A percentile compares a stretch with the other conserved stretches of the same genome.
phyloP scores from a whole-genome alignment of 176 grass and related monocot genomes.

The Avena insularis region DNA sequence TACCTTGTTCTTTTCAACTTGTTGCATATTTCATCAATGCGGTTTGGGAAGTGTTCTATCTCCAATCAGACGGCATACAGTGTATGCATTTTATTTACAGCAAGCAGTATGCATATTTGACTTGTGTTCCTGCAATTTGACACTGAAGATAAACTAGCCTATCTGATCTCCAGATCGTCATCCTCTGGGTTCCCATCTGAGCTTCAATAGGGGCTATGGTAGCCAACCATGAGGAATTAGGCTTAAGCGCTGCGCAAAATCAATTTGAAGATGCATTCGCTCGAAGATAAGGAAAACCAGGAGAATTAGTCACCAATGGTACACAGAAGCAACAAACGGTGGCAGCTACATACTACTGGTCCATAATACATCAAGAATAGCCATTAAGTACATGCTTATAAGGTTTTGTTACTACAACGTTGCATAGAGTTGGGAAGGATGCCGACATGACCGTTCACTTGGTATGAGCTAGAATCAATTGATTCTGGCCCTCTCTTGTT shows the following conservation, averaged over 20 bases:
- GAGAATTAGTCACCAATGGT: background rate
- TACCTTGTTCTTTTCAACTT: background rate
- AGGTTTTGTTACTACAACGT: constrained; percentile 19
- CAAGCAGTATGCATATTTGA: background rate
- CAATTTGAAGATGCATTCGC: background rate
- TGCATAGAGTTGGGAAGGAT: constrained; percentile 37
- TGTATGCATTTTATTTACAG: background rate
- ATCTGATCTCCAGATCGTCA: constrained; percentile 2
- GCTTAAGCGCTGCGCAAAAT: background rate
- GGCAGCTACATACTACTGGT: constrained; percentile 30
- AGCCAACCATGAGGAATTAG: background rate
- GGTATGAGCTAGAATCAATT: background rate
- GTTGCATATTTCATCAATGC: constrained; percentile 12
- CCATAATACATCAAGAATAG: constrained; percentile 18
- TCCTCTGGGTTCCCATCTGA: background rate
- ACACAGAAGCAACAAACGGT: constrained; percentile 2
- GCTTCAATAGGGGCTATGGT: background rate
- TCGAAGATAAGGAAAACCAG: background rate
- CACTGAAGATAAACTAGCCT: background rate
- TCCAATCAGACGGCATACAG: background rate
- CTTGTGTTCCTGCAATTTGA: constrained; percentile 10
- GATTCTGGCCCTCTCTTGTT: constrained; percentile 66
- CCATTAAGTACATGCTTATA: background rate
- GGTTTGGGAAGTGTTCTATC: background rate
- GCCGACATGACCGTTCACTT: constrained; percentile 1